Evolutionary conservation across 805 yeast genomes (phyloP).

Genomic region (Lipomyces japonicus): DNA sequence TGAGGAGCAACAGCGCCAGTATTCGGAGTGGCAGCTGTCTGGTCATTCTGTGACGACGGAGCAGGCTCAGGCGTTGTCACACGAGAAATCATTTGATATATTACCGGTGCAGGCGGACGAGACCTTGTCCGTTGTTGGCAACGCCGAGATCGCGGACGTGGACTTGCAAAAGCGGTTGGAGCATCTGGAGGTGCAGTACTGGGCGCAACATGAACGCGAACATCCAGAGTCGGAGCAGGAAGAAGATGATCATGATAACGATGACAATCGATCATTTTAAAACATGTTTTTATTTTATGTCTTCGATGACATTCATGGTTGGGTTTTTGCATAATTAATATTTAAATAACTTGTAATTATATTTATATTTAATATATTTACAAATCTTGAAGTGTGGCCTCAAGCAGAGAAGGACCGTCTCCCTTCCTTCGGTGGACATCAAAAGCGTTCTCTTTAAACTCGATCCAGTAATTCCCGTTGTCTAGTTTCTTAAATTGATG

Average conservation of each 20-base stretch:
- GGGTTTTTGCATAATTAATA: too few relatives aligned
- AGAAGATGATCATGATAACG: background rate
- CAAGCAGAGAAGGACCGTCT: too few relatives aligned
- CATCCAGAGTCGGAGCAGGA: background rate
- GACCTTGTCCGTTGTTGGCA: slow-evolving; percentile 1
- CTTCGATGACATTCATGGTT: too few relatives aligned
- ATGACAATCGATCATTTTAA: too few relatives aligned
- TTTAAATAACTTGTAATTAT: too few relatives aligned
- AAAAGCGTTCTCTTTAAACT: too few relatives aligned
- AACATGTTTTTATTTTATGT: too few relatives aligned
- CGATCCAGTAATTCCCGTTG: background rate
- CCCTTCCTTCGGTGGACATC: too few relatives aligned
- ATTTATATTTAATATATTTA: too few relatives aligned
- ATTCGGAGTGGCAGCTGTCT: background rate
- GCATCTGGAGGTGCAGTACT: slow-evolving; percentile 15
- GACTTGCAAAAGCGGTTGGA: slow-evolving; percentile 13
- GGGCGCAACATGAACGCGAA: slow-evolving; percentile 16
- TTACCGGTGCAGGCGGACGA: background rate
- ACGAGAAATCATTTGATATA: background rate
- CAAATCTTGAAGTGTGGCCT: too few relatives aligned
- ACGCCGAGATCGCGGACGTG: slow-evolving; percentile 7
- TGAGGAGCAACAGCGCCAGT: slow-evolving; percentile 9
- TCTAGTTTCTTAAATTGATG: background rate
- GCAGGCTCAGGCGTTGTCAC: background rate
- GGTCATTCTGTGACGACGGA: background rate